Percentiles rank a stretch among this genome's conserved stretches.
Evolutionary conservation across 1,284 basidiomycete genomes (phyloP).

Genomic region (Exsudoporus floridanus): DNA sequence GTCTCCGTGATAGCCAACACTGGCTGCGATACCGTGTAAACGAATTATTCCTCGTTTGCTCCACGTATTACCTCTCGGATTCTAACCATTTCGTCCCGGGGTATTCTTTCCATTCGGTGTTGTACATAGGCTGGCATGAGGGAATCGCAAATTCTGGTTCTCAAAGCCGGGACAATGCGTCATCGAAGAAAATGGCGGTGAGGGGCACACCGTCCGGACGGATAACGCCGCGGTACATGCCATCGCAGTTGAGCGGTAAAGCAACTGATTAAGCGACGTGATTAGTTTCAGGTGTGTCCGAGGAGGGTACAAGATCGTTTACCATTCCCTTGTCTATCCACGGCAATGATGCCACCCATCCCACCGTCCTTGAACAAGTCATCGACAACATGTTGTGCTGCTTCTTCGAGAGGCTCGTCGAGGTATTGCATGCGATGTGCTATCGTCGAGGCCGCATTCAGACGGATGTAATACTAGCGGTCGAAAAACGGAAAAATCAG

Average conservation of each 20-base stretch:
- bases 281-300: constrained; percentile 1
- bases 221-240: constrained; percentile 82
- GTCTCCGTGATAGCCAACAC: neutral
- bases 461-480: constrained; percentile 72
- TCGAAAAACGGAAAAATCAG: constrained; percentile 1
- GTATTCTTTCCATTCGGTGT: neutral
- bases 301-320: constrained; percentile 12
- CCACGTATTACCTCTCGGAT: neutral
- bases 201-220: constrained; percentile 61
- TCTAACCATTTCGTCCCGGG: neutral
- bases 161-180: constrained; percentile 42
- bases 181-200: constrained; percentile 77
- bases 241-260: constrained; percentile 68
- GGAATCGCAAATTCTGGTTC: neutral
- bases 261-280: constrained; percentile 46
- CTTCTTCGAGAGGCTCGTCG: constrained; percentile 53
- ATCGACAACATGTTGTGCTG: constrained; percentile 54
- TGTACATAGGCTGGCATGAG: neutral
- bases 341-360: constrained; percentile 67
- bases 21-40: neutral
- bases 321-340: constrained; percentile 68
- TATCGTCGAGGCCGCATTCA: constrained; percentile 63
- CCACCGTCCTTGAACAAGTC: constrained; percentile 58
- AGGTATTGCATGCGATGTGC: constrained; percentile 66
- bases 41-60: neutral